Conservation (phyloP, 805 yeast species). For the Saturnispora silvae region DNA sequence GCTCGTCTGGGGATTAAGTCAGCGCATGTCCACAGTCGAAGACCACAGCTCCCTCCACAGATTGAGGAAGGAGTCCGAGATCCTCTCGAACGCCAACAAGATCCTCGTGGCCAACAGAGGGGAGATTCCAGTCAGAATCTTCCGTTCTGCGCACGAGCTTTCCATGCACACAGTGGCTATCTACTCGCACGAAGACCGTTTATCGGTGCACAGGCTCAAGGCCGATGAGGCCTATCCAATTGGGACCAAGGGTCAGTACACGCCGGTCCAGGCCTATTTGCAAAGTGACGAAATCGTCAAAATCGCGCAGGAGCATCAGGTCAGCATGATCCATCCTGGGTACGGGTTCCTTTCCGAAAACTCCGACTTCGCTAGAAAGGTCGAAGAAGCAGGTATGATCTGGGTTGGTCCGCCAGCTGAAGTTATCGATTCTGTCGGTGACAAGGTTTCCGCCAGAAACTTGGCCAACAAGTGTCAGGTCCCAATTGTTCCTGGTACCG, state of each 20-base stretch:
- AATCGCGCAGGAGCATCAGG: slow-evolving; percentile 75
- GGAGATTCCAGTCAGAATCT: slow-evolving; percentile 92
- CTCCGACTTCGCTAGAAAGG: slow-evolving; percentile 88
- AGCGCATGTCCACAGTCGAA: slow-evolving; percentile 22
- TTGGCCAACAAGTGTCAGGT: slow-evolving; percentile 85
- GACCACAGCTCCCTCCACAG: slow-evolving; percentile 26
- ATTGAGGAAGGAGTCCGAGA: slow-evolving; percentile 32
- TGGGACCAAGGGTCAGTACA: slow-evolving; percentile 75
- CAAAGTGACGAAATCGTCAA: slow-evolving; percentile 73
- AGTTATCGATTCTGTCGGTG: slow-evolving; percentile 81
- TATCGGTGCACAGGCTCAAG: slow-evolving; percentile 72
- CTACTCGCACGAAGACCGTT: slow-evolving; percentile 82
- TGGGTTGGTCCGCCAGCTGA: slow-evolving; percentile 97
- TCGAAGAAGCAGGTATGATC: slow-evolving; percentile 71
- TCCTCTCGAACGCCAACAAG: slow-evolving; percentile 47
- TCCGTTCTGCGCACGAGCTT: slow-evolving; percentile 77
- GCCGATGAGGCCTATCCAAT: slow-evolving; percentile 80
- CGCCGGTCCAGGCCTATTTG: slow-evolving; percentile 91
- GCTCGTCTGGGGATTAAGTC: too few relatives aligned
- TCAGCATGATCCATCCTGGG: slow-evolving; percentile 95
- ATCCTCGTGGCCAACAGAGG: slow-evolving; percentile 95
- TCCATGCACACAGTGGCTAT: slow-evolving; percentile 76
- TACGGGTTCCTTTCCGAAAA: slow-evolving; percentile 94
- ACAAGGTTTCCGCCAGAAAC: slow-evolving; percentile 93
- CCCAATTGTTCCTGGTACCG: slow-evolving; percentile 94